phyloP scores from a whole-genome alignment of 805 yeast genomes.

The Kluyveromyces dobzhanskii region DNA sequence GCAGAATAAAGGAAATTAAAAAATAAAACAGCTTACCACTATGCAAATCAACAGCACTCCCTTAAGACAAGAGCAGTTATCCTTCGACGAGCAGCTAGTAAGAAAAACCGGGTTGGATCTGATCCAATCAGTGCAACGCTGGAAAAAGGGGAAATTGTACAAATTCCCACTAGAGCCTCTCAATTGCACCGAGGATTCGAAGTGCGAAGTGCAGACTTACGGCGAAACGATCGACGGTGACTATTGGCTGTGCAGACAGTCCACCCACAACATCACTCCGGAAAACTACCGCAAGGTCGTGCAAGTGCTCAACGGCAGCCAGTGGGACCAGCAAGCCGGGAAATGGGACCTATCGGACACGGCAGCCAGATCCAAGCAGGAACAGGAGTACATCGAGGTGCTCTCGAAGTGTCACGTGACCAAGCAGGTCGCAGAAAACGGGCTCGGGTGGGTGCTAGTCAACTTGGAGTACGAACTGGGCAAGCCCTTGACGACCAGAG shows the following conservation, averaged over 20 bases:
- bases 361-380: slow-evolving; percentile 26
- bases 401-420: slow-evolving; percentile 20
- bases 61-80: slow-evolving; percentile 9
- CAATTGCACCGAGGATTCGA: slow-evolving; percentile 16
- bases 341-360: slow-evolving; percentile 20
- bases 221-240: slow-evolving; percentile 22
- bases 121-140: slow-evolving; percentile 16
- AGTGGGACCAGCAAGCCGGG: slow-evolving; percentile 7
- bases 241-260: slow-evolving; percentile 30
- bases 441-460: slow-evolving; percentile 25
- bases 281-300: slow-evolving; percentile 19
- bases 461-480: slow-evolving; percentile 32
- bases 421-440: slow-evolving; percentile 5
- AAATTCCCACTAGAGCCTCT: slow-evolving; percentile 12
- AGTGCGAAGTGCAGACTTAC: slow-evolving; percentile 28
- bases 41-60: slow-evolving; percentile 8
- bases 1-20: too few species aligned
- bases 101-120: slow-evolving; percentile 19
- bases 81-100: slow-evolving; percentile 9
- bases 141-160: slow-evolving; percentile 30
- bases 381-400: slow-evolving; percentile 30
- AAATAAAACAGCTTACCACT: too few species aligned
- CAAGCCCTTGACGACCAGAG: slow-evolving; percentile 30
- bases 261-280: slow-evolving; percentile 16
- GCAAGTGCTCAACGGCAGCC: slow-evolving; percentile 25